phyloP scores from a whole-genome alignment of 2,329 filamentous ascomycete species.

The Bisporella sp. region DNA sequence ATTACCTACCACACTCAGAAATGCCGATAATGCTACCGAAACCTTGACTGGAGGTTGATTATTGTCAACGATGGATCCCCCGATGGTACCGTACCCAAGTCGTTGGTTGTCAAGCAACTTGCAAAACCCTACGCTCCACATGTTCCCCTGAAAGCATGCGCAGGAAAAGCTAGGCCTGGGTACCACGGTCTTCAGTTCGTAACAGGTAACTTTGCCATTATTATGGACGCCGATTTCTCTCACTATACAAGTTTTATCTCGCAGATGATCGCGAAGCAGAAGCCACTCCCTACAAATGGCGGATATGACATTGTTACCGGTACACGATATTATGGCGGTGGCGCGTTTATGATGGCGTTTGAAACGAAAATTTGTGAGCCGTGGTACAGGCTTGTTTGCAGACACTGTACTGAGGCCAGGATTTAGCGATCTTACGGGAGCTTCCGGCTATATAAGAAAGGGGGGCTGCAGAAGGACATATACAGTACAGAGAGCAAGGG shows the following conservation, averaged over 20 bases:
- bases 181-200: conserved; percentile 60
- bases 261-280: conserved; percentile 80
- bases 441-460: conserved; percentile 91
- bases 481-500: conserved; percentile 88
- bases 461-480: conserved; percentile 84
- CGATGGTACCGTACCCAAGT: conserved; percentile 69
- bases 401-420: conserved; percentile 90
- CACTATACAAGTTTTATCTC: conserved; percentile 99
- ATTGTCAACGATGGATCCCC: conserved; percentile 98
- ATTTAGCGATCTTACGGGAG: conserved; percentile 90
- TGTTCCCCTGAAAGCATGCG: conserved; percentile 78
- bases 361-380: conserved; percentile 76
- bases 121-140: conserved; percentile 75
- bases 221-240: conserved; percentile 99
- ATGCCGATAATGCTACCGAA: neutral
- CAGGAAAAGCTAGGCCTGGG: conserved; percentile 51
- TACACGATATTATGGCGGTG: conserved; percentile 83
- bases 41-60: conserved; percentile 89
- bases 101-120: conserved; percentile 78
- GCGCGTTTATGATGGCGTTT: conserved; percentile 93
- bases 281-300: conserved; percentile 39
- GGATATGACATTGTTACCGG: conserved; percentile 97
- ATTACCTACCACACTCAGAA: too few relatives aligned
- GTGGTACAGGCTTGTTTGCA: conserved; percentile 90
- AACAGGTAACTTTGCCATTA: conserved; percentile 93